A percentile compares a stretch with the other conserved stretches of the same genome.
Conservation (phyloP, 2,329 filamentous ascomycete genomes). For the Fusarium palustre region DNA sequence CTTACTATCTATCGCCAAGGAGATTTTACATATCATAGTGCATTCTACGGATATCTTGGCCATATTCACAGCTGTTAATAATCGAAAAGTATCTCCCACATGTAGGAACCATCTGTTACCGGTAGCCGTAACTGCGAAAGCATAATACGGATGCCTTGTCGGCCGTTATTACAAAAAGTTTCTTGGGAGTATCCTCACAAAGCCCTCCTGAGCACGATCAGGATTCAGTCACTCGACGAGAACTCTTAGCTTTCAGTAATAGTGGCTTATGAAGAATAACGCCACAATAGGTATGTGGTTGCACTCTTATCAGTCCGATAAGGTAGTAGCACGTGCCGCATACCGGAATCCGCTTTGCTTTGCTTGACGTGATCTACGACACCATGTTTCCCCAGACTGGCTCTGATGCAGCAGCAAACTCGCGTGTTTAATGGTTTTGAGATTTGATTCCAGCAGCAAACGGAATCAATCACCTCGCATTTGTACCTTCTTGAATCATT, state of each 20-base stretch:
- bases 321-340: conserved; percentile 42
- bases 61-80: not conserved
- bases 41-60: not conserved
- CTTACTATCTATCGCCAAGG: not conserved
- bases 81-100: not conserved
- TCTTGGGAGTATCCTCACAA: no score
- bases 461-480: conserved; percentile 11
- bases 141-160: not conserved
- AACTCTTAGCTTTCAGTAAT: not conserved
- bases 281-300: not conserved
- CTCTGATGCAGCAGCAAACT: conserved; percentile 28
- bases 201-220: not conserved
- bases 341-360: conserved; percentile 27
- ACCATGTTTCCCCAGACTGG: conserved; percentile 38
- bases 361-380: conserved; percentile 45
- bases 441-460: conserved; percentile 20
- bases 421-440: conserved; percentile 34
- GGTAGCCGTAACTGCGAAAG: not conserved
- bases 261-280: not conserved
- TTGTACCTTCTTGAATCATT: conserved; percentile 1
- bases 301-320: conserved; percentile 41
- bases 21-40: not conserved
- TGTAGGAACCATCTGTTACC: not conserved
- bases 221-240: not conserved
- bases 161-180: not conserved